These are phyloP conservation scores for Hylodesmum podocarpum DNA, from an alignment of 306 rosid species.

Conservation along the genomic window DNA sequence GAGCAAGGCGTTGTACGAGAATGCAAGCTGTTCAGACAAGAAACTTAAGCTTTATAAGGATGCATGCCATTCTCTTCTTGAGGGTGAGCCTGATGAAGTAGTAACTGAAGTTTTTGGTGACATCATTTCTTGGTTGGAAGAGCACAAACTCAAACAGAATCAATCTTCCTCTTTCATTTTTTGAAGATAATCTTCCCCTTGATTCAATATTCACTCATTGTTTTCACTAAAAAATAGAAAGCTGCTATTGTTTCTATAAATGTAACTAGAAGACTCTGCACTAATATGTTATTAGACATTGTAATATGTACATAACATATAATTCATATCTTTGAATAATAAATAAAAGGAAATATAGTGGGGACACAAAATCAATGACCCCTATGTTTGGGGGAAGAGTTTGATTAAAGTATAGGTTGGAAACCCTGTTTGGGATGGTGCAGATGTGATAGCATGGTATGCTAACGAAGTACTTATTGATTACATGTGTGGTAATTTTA, in stretches of 20 bases:
- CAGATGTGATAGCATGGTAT: neutral
- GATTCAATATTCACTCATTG: constrained; percentile 9
- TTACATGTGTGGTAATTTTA: too few species aligned
- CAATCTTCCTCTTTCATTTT: constrained; percentile 22
- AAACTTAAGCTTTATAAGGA: constrained; percentile 69
- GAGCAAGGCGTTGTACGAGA: constrained; percentile 78
- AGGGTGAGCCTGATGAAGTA: constrained; percentile 88
- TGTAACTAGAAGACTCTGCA: neutral
- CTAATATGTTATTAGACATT: neutral
- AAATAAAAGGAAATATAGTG: neutral
- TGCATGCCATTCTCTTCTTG: constrained; percentile 84
- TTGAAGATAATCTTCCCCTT: too few species aligned
- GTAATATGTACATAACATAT: constrained; percentile 12
- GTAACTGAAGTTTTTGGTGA: constrained; percentile 57
- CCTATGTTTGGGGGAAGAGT: neutral
- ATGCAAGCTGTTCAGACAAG: constrained; percentile 79
- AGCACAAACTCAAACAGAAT: constrained; percentile 36
- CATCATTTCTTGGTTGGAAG: constrained; percentile 80
- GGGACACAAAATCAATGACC: neutral
- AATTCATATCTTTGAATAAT: neutral
- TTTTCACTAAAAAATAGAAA: neutral
- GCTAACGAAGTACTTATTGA: neutral
- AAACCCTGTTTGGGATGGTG: neutral
- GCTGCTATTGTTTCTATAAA: neutral
- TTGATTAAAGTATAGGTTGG: too few species aligned